A percentile compares a stretch with the other conserved stretches of the same genome.
Evolutionary conservation across 78 protist genomes (phyloP).

Genomic region (Guillardia theta): DNA sequence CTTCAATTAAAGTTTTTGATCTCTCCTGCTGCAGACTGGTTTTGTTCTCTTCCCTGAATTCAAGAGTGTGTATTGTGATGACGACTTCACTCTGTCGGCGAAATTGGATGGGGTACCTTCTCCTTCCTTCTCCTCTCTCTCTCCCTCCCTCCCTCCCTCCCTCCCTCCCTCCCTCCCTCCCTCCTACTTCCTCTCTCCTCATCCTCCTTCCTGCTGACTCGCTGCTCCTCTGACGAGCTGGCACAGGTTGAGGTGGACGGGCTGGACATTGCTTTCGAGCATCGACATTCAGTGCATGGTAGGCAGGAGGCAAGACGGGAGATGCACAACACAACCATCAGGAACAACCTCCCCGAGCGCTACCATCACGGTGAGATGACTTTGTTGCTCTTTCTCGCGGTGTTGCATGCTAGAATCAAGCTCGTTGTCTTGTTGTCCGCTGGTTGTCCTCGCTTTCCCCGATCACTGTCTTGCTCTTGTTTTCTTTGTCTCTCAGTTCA

Average conservation of each 20-base stretch:
- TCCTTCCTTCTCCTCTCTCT: no score
- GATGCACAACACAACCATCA: not conserved
- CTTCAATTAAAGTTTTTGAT: not conserved
- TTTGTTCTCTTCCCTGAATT: not conserved
- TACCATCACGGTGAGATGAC: not conserved
- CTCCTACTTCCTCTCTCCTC: no score
- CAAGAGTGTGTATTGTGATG: not conserved
- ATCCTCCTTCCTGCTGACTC: no score
- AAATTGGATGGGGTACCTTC: not conserved
- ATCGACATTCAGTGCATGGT: not conserved
- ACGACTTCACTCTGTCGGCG: slow-evolving; percentile 14
- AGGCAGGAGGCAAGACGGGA: not conserved
- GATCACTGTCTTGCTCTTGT: no score
- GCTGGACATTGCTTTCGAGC: not conserved
- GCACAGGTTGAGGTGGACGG: not conserved
- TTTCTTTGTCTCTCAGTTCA: no score
- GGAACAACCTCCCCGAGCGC: not conserved
- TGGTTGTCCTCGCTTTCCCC: no score
- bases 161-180: no score
- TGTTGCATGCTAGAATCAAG: no score
- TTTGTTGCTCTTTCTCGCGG: no score
- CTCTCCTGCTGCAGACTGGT: not conserved
- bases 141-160: no score
- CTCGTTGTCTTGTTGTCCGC: no score
- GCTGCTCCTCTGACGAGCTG: no score